Base-by-base conservation (phyloP, 345 rosid species). In the Bretschneidera sinensis region DNA sequence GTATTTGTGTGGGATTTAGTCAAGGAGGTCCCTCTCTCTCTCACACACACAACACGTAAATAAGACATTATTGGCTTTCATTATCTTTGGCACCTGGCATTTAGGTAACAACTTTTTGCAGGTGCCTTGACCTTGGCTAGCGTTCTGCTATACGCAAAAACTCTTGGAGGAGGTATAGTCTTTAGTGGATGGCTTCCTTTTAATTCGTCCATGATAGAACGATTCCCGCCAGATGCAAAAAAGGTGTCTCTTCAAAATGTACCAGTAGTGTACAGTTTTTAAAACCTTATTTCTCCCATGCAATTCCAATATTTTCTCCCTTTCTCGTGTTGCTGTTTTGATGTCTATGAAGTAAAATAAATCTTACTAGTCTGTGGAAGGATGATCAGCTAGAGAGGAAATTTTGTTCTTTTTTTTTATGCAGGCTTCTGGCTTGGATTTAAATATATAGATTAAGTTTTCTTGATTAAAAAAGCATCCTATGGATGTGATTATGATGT, bases 141-240 rank as follows among this genome's bases (percentile, higher is more conserved):
- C 69, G 81, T 83, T 74, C 77, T 92, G 34, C 78, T 85, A 22
- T 86, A 92, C 75, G 92, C 91, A 4, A 83, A 74, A 74, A 72
- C 84, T 56, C 85, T 92, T 23, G 92, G 98, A 76, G 96, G 95
- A 20, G 90, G 84, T 17, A 87, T 86, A 21, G 75, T 88, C 51
- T 79, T 85, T 53, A 92, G 95, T 24, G 95, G 98, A 67, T 88
- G 96, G 90, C 76, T 86, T 75, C 96, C 98, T 52, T 79, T 91
- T 56, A 84, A 60, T 78, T 72, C 86, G 56, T 82, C 91, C 21
- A 0, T 72, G 60, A 61, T 76, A 17, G 73, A 74, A 35, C 78
- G 64, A 73, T 67, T 84, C 63, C 50, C 94, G 0, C 43, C 69
- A 57, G 84, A 81, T 48, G 94, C 91, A 62, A 86, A 74, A 75